A percentile compares a stretch with the other conserved stretches of the same genome.
Evolutionary conservation across 1,284 basidiomycete genomes (phyloP).

Genomic region (Phellinidium pouzarii): DNA sequence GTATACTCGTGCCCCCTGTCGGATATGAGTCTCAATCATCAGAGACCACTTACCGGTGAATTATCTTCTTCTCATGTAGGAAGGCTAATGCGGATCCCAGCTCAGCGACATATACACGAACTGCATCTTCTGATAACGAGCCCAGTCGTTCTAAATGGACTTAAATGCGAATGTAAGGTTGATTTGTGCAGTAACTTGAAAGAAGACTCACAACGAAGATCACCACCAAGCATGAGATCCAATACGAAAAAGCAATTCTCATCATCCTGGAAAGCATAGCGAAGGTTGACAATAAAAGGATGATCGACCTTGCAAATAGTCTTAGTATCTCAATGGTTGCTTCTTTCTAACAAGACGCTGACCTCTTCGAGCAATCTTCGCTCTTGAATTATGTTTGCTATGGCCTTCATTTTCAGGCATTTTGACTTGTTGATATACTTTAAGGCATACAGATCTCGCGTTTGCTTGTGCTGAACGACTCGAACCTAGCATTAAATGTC

Average conservation of each 20-base stretch:
- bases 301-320: constrained; percentile 75
- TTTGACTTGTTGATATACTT: constrained; percentile 99
- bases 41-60: constrained; percentile 72
- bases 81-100: constrained; percentile 86
- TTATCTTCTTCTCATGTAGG: constrained; percentile 87
- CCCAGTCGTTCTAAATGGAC: constrained; percentile 92
- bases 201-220: constrained; percentile 76
- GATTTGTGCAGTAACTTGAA: constrained; percentile 23
- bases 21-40: neutral
- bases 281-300: constrained; percentile 92
- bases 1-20: neutral
- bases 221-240: constrained; percentile 97
- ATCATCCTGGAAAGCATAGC: constrained; percentile 98
- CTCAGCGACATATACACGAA: constrained; percentile 89
- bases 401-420: constrained; percentile 97
- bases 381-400: constrained; percentile 96
- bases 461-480: constrained; percentile 97
- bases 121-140: constrained; percentile 74
- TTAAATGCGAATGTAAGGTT: constrained; percentile 29
- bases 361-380: constrained; percentile 89
- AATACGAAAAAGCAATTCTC: constrained; percentile 99
- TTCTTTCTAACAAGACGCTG: constrained; percentile 18
- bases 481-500: constrained; percentile 61
- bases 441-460: constrained; percentile 89
- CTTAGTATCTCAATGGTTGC: neutral